Evolutionary conservation across 192 early-diverging fungal species (phyloP), one percentile per base, ranked within the genome.

Genomic region (Dispira simplex): DNA sequence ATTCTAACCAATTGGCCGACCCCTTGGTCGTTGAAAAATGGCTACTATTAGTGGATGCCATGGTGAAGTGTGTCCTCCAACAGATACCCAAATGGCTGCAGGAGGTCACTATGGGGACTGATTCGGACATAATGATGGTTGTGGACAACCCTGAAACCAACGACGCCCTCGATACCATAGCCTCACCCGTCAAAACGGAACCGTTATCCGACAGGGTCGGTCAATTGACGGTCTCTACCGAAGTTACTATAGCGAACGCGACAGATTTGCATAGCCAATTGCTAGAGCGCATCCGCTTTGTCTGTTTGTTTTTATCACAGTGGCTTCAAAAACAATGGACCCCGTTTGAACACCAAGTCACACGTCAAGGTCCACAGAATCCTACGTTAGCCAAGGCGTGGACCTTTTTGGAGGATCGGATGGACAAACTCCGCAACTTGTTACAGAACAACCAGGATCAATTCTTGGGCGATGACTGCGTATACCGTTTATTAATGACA

Each of bases 291-390:
- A 14, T 56, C 2, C 54, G 54, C 4, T 18, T 25, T 14, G 25
- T 12, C 2, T 23, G 54, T 25, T 25, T 56, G 3, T 11, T 62
- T 12, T 21, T 62, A 6, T 23, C 59, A 0, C 59, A 62, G 44
- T 45, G 14, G 12, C 39, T 62, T 16, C 59, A 62, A 62, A 44
- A 32, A 13, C 59, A 62, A n/a, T 62, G 59, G 59, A 9, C 12
- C 16, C 18, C 39, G 43, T 45, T 62, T 16, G 56, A 58, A 16
- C 27, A 10, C 1, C 59, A 21, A 21, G 25, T 45, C 59, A 62
- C 16, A 14, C 44, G 25, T 13, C 43, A 16, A 11, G 43, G 16
- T 43, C 18, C 32, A 21, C 43, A 44, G 9, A 14, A 21, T 44
- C 16, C 27, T 8, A 39, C 16, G 4, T 16, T 62, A 43, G 5